Conservation (phyloP, 108 stramenopile species). For the Discostella stelligeroides region DNA sequence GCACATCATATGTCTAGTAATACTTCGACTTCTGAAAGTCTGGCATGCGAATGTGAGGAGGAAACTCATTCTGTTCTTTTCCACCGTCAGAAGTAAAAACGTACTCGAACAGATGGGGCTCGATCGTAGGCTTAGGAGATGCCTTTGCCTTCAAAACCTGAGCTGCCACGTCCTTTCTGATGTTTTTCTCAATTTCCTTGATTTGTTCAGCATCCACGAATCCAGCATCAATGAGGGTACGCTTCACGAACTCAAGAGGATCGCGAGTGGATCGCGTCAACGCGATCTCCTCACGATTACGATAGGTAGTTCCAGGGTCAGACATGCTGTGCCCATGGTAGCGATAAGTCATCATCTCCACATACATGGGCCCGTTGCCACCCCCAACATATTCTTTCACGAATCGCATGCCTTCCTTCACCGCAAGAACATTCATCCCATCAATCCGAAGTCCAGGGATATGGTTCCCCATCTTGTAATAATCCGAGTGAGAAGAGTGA, state of each 20-base stretch:
- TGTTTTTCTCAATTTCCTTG: constrained; percentile 95
- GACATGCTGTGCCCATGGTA: constrained; percentile 99
- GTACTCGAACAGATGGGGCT: constrained; percentile 60
- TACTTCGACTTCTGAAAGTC: constrained; percentile 74
- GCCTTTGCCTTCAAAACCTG: constrained; percentile 90
- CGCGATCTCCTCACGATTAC: constrained; percentile 98
- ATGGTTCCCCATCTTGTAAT: constrained; percentile 99
- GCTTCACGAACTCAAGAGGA: constrained; percentile 97
- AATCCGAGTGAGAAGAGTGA: constrained; percentile 92
- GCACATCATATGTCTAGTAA: constrained; percentile 25
- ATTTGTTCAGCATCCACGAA: constrained; percentile 92
- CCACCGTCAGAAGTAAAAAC: constrained; percentile 67
- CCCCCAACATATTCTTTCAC: constrained; percentile 91
- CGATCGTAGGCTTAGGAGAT: constrained; percentile 51
- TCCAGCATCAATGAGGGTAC: constrained; percentile 88
- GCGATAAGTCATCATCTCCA: constrained; percentile 98
- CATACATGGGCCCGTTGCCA: constrained; percentile 98
- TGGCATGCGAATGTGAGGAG: constrained; percentile 87
- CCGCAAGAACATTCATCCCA: constrained; percentile 99
- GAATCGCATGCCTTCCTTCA: constrained; percentile 95
- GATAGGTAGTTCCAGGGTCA: constrained; percentile 99
- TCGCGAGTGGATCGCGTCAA: constrained; percentile 95
- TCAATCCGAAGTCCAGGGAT: constrained; percentile 98
- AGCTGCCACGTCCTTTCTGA: constrained; percentile 92
- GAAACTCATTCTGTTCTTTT: constrained; percentile 63